Evolutionary conservation across 495 filamentous ascomycete species (phyloP), one percentile per base, ranked within the genome.

Genomic region (Neurospora sp.): DNA sequence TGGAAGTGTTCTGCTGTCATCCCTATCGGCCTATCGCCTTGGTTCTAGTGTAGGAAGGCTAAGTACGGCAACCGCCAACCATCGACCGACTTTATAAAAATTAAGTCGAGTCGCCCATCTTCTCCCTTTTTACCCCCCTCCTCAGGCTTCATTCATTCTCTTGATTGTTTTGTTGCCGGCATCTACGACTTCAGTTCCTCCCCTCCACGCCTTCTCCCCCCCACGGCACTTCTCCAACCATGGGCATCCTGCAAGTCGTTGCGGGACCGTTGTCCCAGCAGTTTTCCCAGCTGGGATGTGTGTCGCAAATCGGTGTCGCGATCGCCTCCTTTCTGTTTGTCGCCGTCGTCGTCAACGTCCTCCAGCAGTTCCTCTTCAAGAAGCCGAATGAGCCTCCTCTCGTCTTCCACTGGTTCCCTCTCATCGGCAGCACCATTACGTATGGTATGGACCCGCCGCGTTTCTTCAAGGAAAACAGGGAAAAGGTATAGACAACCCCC

Each of bases 371-470:
- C 4, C 81, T 94, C 70, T 90, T 91, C 80, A 89, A 86, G 77
- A 90, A 91, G 73, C 86, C 88, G 69, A 89, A 89, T 78, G 90
- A 93, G 77, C 93, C 93, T 14, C 93, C 93, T 6, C 74, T 95
- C 14, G 92, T 96, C 53, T 96, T 94, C 77, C 91, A 94, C 82
- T 94, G 89, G 89, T 88, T 96, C 75, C 93, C 93, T 5, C 78
- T 94, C 53, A 81, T 96, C 76, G 93, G 93, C 27, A 95, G 88
- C 79, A 94, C 93, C 68, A 82, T 96, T 68, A 86, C 84, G 20
- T 96, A 96, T 82, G 93, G 93, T 73, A 94, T 93, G 83, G 91
- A 96, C 77, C 93, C 93, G 9, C 93, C 92, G 75, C 85, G 82
- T 27, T 96, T 95, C 83, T 94, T 94, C 82, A 87, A 87, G 72